Evolutionary conservation across 805 yeast genomes (phyloP), one percentile per base, ranked within the genome.

Genomic region (Pichia manshurica): DNA sequence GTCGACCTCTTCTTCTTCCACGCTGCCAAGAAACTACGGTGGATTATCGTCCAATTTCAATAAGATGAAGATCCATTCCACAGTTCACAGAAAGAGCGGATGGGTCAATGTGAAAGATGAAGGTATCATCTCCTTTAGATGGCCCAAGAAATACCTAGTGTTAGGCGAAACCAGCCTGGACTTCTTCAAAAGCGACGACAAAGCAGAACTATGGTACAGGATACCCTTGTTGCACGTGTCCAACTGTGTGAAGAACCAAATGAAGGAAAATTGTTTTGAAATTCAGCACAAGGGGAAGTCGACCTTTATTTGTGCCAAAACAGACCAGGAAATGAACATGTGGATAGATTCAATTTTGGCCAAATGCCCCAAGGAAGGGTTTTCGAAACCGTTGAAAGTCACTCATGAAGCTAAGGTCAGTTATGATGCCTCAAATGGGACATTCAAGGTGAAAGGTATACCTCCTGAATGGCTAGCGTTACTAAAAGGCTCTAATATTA

Each of bases 61-160:
- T 22, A 45, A 49, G 20, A 39, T 57, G 48, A 58, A 60, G 32
- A 64, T 66, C 31, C 70, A 67, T 40, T 54, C 66, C 35, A 58
- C 63, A 3, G 57, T 63, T 32, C 66, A 67, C 49, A 64, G 71
- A 44, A 53, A 77, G 49, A 74, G 79, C 49, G 96, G 97, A 0
- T 90, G 96, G 95, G 90, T 88, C 20, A 85, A 86, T 46, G 81
- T 88, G 50, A 90, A 87, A 64, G 98, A 91, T 57, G 97, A 91
- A 57, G 96, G 97, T 13, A 70, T 91, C 53, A 78, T 87, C 53
- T 79, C 89, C 5, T 89, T 90, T 63, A 72, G 95, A 56, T 91
- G 99, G 99, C 89, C 90, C 49, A 89, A 89, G 61, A 78, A 93
- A 57, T 91, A 73, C 64, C 70, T 91, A 69, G 84, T 87, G 5